Conservation (phyloP, 2,329 filamentous ascomycete genomes). For the Cadophora gregata region DNA sequence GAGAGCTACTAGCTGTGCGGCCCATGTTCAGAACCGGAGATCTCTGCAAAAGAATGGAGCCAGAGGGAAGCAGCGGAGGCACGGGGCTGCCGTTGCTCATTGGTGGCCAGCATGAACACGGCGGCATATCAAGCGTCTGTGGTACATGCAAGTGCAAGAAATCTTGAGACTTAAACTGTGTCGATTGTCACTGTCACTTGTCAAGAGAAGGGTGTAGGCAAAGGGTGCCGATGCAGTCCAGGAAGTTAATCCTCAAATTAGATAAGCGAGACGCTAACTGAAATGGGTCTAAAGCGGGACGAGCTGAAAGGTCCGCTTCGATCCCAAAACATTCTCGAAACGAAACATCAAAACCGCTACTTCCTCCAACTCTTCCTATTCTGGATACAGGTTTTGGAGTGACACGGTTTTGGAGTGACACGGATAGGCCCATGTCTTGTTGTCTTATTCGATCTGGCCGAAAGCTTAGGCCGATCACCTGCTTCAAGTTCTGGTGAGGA, state of each 20-base stretch:
- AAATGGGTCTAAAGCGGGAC: neutral
- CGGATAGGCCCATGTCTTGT: neutral
- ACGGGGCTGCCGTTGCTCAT: neutral
- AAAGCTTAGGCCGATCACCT: neutral
- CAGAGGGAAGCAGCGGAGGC: neutral
- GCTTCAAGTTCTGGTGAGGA: neutral
- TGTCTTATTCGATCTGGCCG: neutral
- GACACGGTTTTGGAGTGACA: neutral
- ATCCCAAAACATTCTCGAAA: conserved; percentile 13
- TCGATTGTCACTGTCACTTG: conserved; percentile 15
- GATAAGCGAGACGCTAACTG: neutral
- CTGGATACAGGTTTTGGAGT: neutral
- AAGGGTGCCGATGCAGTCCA: neutral
- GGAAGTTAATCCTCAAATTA: neutral
- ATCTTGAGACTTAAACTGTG: neutral
- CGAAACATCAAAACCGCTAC: conserved; percentile 7
- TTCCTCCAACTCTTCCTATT: neutral
- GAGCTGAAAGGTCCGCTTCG: neutral
- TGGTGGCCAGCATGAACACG: neutral
- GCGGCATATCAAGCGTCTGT: neutral
- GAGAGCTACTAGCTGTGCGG: neutral
- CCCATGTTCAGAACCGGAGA: neutral
- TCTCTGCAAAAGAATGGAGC: neutral
- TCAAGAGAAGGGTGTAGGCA: neutral
- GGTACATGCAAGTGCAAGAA: neutral